Conservation (phyloP, 2,329 filamentous ascomycete species). For the Nannizzia gypsea region DNA sequence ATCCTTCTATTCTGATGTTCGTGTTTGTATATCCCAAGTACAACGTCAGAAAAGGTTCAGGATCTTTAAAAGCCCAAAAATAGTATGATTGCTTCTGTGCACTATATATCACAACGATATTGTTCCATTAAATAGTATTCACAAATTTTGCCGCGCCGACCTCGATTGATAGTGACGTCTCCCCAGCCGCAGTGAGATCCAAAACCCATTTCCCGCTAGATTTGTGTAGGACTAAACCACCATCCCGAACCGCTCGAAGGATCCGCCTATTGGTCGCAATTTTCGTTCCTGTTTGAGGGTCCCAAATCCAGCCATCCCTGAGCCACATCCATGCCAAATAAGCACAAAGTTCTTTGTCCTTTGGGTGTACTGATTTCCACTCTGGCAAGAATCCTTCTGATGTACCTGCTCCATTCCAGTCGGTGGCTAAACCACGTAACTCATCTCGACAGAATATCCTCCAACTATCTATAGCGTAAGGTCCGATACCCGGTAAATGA, state of each 20-base stretch:
- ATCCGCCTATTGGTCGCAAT: slow-evolving; percentile 30
- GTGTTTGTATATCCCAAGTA: too few species aligned
- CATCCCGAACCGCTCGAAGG: slow-evolving; percentile 27
- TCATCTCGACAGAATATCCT: slow-evolving; percentile 83
- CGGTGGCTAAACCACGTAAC: slow-evolving; percentile 52
- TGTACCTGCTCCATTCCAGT: slow-evolving; percentile 52
- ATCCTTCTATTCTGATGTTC: neutral
- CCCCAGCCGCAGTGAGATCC: slow-evolving; percentile 5
- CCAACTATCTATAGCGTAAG: slow-evolving; percentile 82
- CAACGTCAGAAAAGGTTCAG: too few species aligned
- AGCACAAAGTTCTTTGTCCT: slow-evolving; percentile 79
- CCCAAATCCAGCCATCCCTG: slow-evolving; percentile 72
- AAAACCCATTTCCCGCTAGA: slow-evolving; percentile 31
- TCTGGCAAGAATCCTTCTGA: slow-evolving; percentile 58
- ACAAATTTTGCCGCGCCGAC: neutral
- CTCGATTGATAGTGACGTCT: neutral
- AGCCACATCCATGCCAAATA: slow-evolving; percentile 89
- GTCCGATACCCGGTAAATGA: slow-evolving; percentile 63
- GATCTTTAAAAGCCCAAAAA: neutral
- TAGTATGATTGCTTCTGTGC: neutral
- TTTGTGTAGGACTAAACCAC: slow-evolving; percentile 32
- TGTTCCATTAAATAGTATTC: neutral
- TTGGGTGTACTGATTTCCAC: slow-evolving; percentile 75
- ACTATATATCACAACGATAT: neutral
- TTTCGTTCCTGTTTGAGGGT: slow-evolving; percentile 53